These are phyloP conservation scores for Vararia minispora DNA, from an alignment of 768 basidiomycete species.

Conservation along the genomic window DNA sequence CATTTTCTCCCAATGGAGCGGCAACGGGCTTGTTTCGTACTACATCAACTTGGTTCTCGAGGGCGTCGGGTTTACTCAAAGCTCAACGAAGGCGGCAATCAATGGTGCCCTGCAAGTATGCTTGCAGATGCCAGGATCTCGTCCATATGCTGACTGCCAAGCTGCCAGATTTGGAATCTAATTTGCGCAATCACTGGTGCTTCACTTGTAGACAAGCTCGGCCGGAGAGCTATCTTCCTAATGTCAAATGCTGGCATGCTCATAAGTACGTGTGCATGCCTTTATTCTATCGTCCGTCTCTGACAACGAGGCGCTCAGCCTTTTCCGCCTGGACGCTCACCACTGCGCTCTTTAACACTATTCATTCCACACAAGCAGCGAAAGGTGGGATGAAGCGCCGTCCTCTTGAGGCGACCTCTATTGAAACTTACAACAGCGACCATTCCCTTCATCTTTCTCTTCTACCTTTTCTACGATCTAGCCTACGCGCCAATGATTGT, in stretches of 20 bases:
- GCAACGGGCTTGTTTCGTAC: slow-evolving; percentile 62
- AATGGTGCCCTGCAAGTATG: slow-evolving; percentile 50
- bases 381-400: slow-evolving; percentile 16
- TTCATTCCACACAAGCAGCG: slow-evolving; percentile 20
- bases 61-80: slow-evolving; percentile 45
- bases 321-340: slow-evolving; percentile 48
- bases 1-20: slow-evolving; percentile 69
- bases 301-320: slow-evolving; percentile 20
- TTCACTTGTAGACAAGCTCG: slow-evolving; percentile 53
- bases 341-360: slow-evolving; percentile 27
- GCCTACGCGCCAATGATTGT: slow-evolving; percentile 69
- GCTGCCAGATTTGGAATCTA: slow-evolving; percentile 47
- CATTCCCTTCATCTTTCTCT: slow-evolving; percentile 54
- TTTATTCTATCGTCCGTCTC: not conserved
- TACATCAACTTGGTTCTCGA: slow-evolving; percentile 63
- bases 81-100: slow-evolving; percentile 46
- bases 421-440: slow-evolving; percentile 28
- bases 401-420: not conserved
- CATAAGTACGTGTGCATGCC: slow-evolving; percentile 26
- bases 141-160: not conserved
- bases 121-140: not conserved
- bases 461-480: slow-evolving; percentile 46
- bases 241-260: slow-evolving; percentile 52
- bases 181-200: slow-evolving; percentile 46
- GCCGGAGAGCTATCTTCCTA: slow-evolving; percentile 60